Evolutionary conservation across 1,284 basidiomycete genomes (phyloP).

Genomic region (Ganoderma leucocontextum): DNA sequence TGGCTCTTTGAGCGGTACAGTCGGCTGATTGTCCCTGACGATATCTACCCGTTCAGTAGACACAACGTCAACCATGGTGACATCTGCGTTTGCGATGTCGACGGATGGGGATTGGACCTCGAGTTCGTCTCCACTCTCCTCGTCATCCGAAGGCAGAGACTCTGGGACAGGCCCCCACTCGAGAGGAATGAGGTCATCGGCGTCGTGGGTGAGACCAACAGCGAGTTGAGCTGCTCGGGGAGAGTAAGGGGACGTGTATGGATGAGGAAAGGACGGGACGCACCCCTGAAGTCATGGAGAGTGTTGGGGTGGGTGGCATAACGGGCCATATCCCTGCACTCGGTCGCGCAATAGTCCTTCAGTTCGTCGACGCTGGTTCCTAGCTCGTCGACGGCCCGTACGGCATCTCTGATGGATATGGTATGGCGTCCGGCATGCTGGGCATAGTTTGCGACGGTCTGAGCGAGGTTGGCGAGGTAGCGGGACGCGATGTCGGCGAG

Average conservation of each 20-base stretch:
- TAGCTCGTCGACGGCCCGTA: conserved; percentile 74
- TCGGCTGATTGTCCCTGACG: conserved; percentile 23
- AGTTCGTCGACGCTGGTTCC: conserved; percentile 77
- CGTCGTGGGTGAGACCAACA: conserved; percentile 63
- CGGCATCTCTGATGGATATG: conserved; percentile 63
- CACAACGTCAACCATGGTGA: conserved; percentile 28
- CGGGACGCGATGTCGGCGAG: conserved; percentile 77
- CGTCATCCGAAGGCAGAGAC: conserved; percentile 37
- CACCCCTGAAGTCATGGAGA: conserved; percentile 74
- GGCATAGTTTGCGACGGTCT: conserved; percentile 73
- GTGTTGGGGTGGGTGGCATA: conserved; percentile 68
- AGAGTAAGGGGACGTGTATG: conserved; percentile 29
- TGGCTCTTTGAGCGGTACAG: conserved; percentile 21
- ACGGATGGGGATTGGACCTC: conserved; percentile 31
- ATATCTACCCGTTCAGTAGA: conserved; percentile 30
- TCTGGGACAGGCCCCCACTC: conserved; percentile 55
- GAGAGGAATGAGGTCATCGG: conserved; percentile 63
- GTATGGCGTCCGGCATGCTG: conserved; percentile 71
- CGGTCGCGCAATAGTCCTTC: conserved; percentile 63
- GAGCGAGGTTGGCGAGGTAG: conserved; percentile 69
- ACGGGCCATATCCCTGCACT: conserved; percentile 70
- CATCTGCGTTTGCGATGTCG: conserved; percentile 44
- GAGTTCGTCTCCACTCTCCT: conserved; percentile 45
- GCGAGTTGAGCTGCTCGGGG: conserved; percentile 59
- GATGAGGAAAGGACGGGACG: conserved; percentile 39